These are phyloP conservation scores for Aspergillus oerlinghausenensis DNA, from an alignment of 2,329 filamentous ascomycete genomes.

Conservation along the genomic window DNA sequence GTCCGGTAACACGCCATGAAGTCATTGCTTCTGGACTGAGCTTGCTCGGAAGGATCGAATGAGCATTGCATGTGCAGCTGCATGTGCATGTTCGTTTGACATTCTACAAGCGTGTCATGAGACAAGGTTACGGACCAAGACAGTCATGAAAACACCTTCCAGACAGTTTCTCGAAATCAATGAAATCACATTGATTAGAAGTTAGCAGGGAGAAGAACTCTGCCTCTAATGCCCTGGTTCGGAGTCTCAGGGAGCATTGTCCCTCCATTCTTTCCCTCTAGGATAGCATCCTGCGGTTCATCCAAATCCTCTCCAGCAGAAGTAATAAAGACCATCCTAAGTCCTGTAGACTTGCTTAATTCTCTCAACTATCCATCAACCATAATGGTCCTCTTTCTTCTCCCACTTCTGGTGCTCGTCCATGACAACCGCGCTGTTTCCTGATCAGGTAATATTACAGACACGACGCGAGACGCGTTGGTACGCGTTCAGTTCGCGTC, in stretches of 20 bases:
- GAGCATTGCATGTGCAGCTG: background rate
- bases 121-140: background rate
- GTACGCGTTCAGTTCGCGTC: conserved; percentile 3
- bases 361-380: background rate
- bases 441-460: conserved; percentile 11
- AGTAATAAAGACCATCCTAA: conserved; percentile 1
- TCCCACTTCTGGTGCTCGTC: background rate
- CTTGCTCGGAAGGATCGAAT: background rate
- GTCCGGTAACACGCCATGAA: background rate
- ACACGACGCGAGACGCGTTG: conserved; percentile 1
- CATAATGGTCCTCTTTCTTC: background rate
- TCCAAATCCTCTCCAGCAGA: conserved; percentile 3
- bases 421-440: background rate
- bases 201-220: background rate
- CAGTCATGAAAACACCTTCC: background rate
- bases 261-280: conserved; percentile 5
- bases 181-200: background rate
- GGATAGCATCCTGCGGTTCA: background rate
- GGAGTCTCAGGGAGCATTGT: background rate
- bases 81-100: background rate
- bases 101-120: background rate
- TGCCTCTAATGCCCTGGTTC: background rate
- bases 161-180: background rate
- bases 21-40: background rate
- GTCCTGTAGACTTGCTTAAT: background rate